Evolutionary conservation across 805 yeast species (phyloP).

Genomic region (Zygosaccharomyces siamensis): DNA sequence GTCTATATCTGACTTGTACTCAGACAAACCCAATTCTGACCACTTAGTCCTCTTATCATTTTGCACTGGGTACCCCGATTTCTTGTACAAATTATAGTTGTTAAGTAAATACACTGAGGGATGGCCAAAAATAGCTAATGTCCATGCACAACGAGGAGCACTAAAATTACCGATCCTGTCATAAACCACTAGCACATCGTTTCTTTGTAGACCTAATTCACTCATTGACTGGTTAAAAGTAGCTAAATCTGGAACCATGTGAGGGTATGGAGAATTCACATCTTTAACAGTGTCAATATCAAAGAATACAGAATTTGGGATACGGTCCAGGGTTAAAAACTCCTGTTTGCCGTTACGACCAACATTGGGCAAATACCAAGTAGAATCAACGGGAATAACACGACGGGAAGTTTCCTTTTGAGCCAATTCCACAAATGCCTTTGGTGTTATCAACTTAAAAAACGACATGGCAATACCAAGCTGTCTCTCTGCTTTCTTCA

Average conservation of each 20-base stretch:
- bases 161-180: slow-evolving; percentile 83
- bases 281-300: slow-evolving; percentile 73
- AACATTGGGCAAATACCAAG: slow-evolving; percentile 87
- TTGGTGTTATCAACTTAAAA: slow-evolving; percentile 30
- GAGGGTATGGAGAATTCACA: slow-evolving; percentile 64
- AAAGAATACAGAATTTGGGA: slow-evolving; percentile 64
- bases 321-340: slow-evolving; percentile 49
- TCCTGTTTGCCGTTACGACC: slow-evolving; percentile 58
- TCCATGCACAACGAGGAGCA: slow-evolving; percentile 91
- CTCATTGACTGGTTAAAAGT: slow-evolving; percentile 52
- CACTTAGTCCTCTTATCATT: slow-evolving; percentile 18
- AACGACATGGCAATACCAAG: slow-evolving; percentile 17
- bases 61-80: slow-evolving; percentile 45
- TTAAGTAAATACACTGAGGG: slow-evolving; percentile 62
- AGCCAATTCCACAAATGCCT: slow-evolving; percentile 21
- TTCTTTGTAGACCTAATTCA: slow-evolving; percentile 49
- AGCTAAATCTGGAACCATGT: slow-evolving; percentile 71
- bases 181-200: slow-evolving; percentile 70
- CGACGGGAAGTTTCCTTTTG: slow-evolving; percentile 26
- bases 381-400: slow-evolving; percentile 68
- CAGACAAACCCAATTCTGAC: slow-evolving; percentile 21
- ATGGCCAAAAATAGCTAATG: slow-evolving; percentile 76
- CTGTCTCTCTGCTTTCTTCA: too few relatives aligned
- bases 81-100: slow-evolving; percentile 54
- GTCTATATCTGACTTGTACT: slow-evolving; percentile 36